Conservation (phyloP, 257 asterid species). For the Nicotiana tabacum region DNA sequence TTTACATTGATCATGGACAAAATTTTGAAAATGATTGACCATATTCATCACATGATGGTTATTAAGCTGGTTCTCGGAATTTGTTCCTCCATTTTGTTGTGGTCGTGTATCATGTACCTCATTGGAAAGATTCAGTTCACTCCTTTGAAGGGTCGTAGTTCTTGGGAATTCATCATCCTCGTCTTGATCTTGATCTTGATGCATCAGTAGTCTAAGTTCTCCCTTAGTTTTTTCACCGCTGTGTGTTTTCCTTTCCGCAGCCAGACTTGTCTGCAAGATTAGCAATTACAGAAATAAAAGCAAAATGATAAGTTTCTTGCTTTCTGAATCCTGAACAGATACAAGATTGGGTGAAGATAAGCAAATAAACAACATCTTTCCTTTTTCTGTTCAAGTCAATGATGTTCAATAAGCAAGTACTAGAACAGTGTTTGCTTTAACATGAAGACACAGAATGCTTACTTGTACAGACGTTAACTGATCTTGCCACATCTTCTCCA, state of each 20-base stretch:
- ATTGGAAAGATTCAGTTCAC: not conserved
- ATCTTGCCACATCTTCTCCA: conserved; percentile 83
- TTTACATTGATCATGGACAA: not conserved
- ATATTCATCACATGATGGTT: conserved; percentile 11
- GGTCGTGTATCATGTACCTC: not conserved
- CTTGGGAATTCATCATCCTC: not conserved
- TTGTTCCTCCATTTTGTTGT: not conserved
- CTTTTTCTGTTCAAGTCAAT: no score
- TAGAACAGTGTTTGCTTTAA: not conserved
- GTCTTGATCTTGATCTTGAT: not conserved
- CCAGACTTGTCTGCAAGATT: conserved; percentile 5
- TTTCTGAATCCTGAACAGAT: no score
- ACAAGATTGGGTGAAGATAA: not conserved
- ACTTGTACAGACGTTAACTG: conserved; percentile 61
- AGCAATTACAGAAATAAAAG: not conserved
- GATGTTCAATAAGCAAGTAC: not conserved
- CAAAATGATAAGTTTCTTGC: not conserved
- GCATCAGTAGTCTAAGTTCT: not conserved
- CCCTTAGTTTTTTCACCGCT: not conserved
- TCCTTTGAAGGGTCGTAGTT: not conserved
- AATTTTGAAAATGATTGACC: conserved; percentile 9
- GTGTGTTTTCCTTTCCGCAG: not conserved
- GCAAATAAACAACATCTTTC: not conserved
- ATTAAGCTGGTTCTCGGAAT: not conserved
- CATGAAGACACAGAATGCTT: conserved; percentile 9